A percentile compares a stretch with the other conserved stretches of the same genome.
Conservation (phyloP, 257 asterid species). For the Thymus quinquecostatus region DNA sequence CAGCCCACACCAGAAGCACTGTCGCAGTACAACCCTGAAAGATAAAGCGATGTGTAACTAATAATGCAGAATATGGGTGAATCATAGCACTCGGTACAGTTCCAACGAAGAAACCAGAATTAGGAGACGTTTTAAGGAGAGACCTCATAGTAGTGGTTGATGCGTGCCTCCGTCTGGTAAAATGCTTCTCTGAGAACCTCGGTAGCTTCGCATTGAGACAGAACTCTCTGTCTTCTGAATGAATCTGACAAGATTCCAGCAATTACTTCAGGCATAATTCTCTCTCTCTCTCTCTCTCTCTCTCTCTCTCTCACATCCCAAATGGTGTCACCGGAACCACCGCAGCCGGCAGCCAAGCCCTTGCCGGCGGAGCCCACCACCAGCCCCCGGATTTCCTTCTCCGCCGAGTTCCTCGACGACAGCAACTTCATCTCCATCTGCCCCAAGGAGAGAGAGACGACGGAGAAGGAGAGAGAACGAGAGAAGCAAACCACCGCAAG, state of each 20-base stretch:
- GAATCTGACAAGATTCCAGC: conserved; percentile 81
- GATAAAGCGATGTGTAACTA: conserved; percentile 25
- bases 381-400: conserved; percentile 72
- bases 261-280: conserved; percentile 88
- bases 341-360: conserved; percentile 35
- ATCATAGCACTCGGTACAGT: not conserved
- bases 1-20: conserved; percentile 87
- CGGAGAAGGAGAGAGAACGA: not conserved
- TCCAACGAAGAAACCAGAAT: conserved; percentile 5
- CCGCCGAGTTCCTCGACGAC: conserved; percentile 82
- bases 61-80: not conserved
- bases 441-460: conserved; percentile 41
- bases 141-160: conserved; percentile 92
- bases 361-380: conserved; percentile 23
- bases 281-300: conserved; percentile 28
- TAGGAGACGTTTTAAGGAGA: conserved; percentile 27
- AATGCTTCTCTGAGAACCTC: conserved; percentile 96
- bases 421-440: conserved; percentile 63
- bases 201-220: conserved; percentile 73
- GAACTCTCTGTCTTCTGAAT: conserved; percentile 66
- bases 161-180: conserved; percentile 78
- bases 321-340: conserved; percentile 60
- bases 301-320: not conserved
- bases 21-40: conserved; percentile 99
- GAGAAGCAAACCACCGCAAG: conserved; percentile 22